A percentile compares a stretch with the other conserved stretches of the same genome.
Evolutionary conservation across 2,329 filamentous ascomycete genomes (phyloP).

Genomic region (Pseudogymnoascus sp.): DNA sequence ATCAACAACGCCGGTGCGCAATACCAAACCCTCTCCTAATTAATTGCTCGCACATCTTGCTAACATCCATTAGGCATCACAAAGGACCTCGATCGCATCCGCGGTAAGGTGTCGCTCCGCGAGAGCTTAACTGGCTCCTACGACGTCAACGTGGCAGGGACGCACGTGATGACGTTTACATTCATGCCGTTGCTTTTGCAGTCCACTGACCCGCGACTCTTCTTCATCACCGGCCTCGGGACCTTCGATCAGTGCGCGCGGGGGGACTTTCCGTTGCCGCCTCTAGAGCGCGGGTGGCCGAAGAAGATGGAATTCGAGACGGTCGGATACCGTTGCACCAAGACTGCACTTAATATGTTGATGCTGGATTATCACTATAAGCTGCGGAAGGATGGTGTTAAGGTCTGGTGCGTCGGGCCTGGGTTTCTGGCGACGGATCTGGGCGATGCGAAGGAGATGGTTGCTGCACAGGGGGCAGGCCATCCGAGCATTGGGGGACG

Average conservation of each 20-base stretch:
- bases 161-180: constrained; percentile 25
- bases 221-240: constrained; percentile 39
- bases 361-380: constrained; percentile 39
- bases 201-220: constrained; percentile 35
- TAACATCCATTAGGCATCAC: constrained; percentile 14
- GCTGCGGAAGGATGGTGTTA: constrained; percentile 42
- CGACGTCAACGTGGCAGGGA: constrained; percentile 28
- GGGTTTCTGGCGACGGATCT: constrained; percentile 42
- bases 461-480: constrained; percentile 17
- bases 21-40: constrained; percentile 9
- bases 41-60: constrained; percentile 4
- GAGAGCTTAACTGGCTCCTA: constrained; percentile 22
- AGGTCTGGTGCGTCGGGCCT: constrained; percentile 40
- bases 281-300: constrained; percentile 34
- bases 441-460: constrained; percentile 22
- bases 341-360: constrained; percentile 42
- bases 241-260: constrained; percentile 27
- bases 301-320: constrained; percentile 26
- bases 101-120: constrained; percentile 24
- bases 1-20: constrained; percentile 21
- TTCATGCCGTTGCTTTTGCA: constrained; percentile 33
- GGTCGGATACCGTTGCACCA: constrained; percentile 34
- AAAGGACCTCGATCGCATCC: constrained; percentile 26
- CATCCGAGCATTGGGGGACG: constrained; percentile 32
- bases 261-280: constrained; percentile 16